These are phyloP conservation scores for Lipomyces oligophaga DNA, from an alignment of 805 yeast species.

Conservation along the genomic window DNA sequence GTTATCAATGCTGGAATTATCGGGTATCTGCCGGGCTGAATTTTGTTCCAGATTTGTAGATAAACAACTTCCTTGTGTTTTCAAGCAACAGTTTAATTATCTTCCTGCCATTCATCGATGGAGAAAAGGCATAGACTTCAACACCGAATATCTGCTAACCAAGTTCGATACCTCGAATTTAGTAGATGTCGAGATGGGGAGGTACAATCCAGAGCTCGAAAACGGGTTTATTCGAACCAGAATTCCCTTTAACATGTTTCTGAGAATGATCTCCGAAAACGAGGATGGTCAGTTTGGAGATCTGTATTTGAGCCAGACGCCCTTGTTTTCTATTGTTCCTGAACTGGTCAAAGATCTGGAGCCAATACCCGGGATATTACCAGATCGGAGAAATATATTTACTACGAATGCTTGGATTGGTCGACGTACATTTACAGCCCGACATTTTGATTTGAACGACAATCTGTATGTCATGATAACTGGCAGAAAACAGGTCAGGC, in stretches of 20 bases:
- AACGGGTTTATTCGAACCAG: slow-evolving; percentile 13
- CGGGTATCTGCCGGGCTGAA: too few species aligned
- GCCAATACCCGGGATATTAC: slow-evolving; percentile 14
- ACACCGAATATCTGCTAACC: too few species aligned
- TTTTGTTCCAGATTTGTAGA: too few species aligned
- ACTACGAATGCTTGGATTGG: slow-evolving; percentile 28
- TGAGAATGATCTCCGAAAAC: slow-evolving; percentile 5
- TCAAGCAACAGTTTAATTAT: slow-evolving; percentile 4
- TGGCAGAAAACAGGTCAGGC: slow-evolving; percentile 19
- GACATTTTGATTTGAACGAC: slow-evolving; percentile 28
- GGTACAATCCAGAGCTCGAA: slow-evolving; percentile 1
- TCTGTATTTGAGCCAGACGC: slow-evolving; percentile 27
- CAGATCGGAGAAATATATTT: slow-evolving; percentile 8
- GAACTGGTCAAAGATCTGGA: slow-evolving; percentile 13
- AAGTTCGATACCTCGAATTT: too few species aligned
- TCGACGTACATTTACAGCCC: slow-evolving; percentile 23
- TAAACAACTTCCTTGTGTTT: too few species aligned
- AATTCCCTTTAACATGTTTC: slow-evolving; percentile 21
- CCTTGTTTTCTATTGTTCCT: slow-evolving; percentile 16
- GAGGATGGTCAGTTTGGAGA: neutral
- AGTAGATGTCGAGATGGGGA: slow-evolving; percentile 24
- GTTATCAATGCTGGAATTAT: too few species aligned
- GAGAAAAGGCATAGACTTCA: too few species aligned
- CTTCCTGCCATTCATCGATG: slow-evolving; percentile 17
- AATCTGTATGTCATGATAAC: slow-evolving; percentile 26